These are phyloP conservation scores for Crithidia mellificae DNA, from an alignment of 208 protist species.

Conservation along the genomic window DNA sequence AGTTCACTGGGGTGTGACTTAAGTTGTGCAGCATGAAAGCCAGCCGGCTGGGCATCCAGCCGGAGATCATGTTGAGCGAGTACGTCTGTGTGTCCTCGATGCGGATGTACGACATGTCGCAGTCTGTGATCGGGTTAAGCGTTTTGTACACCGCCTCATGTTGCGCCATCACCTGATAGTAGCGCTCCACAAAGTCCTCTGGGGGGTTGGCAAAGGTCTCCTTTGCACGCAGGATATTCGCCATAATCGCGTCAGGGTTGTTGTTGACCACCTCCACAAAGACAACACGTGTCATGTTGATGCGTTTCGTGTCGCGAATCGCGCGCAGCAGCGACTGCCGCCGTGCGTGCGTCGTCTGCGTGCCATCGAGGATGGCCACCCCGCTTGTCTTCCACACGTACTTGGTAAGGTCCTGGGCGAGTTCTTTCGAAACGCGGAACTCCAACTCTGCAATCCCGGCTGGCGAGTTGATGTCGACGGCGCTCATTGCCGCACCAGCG, in stretches of 20 bases:
- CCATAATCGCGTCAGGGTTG: conserved; percentile 44
- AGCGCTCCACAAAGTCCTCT: conserved; percentile 79
- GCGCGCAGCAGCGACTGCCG: conserved; percentile 65
- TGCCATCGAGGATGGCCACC: conserved; percentile 81
- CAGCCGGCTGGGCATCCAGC: conserved; percentile 84
- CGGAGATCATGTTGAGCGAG: conserved; percentile 86
- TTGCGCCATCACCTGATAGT: conserved; percentile 66
- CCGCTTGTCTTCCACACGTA: conserved; percentile 64
- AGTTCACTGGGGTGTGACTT: conserved; percentile 59
- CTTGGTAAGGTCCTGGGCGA: conserved; percentile 68
- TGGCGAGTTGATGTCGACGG: conserved; percentile 11
- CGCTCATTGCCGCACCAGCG: background rate
- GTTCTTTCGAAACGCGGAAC: conserved; percentile 34
- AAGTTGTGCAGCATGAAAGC: conserved; percentile 91
- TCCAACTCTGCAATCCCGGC: conserved; percentile 43
- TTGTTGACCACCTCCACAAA: conserved; percentile 85
- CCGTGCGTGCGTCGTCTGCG: conserved; percentile 58
- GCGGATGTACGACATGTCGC: conserved; percentile 82
- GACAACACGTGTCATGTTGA: conserved; percentile 69
- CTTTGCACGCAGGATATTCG: conserved; percentile 66
- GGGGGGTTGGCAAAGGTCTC: conserved; percentile 55
- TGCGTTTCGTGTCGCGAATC: conserved; percentile 63
- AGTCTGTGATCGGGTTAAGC: conserved; percentile 68
- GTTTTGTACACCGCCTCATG: conserved; percentile 75
- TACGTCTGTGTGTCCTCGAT: conserved; percentile 73